phyloP scores from a whole-genome alignment of 805 yeast genomes.

The Starmerella floris region DNA sequence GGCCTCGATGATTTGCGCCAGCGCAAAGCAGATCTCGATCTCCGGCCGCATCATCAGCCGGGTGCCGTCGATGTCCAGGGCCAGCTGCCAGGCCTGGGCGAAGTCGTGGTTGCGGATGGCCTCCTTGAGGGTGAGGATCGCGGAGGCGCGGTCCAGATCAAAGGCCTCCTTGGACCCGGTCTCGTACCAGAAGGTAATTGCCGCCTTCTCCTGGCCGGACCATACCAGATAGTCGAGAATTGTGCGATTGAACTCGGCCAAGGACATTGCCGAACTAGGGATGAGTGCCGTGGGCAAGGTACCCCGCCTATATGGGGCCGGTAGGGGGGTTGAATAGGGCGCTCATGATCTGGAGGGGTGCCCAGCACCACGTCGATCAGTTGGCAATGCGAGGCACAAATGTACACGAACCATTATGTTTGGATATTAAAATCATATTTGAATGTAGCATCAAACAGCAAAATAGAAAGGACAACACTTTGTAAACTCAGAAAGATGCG shows the following conservation, averaged over 20 bases:
- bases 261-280: background rate
- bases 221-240: background rate
- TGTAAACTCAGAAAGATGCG: too few relatives aligned
- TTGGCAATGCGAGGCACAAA: too few relatives aligned
- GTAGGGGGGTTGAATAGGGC: too few relatives aligned
- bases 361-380: too few relatives aligned
- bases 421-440: background rate
- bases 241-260: background rate
- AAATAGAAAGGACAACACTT: too few relatives aligned
- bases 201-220: constrained; percentile 2
- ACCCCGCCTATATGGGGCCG: too few relatives aligned
- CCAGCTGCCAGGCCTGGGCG: background rate
- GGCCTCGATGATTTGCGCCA: background rate
- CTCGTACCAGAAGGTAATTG: background rate
- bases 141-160: background rate
- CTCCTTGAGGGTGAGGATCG: background rate
- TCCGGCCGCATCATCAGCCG: background rate
- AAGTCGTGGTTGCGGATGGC: background rate
- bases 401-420: background rate
- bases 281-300: too few relatives aligned
- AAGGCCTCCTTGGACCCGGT: background rate
- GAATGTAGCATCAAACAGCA: too few relatives aligned
- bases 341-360: too few relatives aligned
- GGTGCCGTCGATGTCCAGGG: background rate
- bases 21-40: background rate